A percentile compares a stretch with the other conserved stretches of the same genome.
phyloP scores from a whole-genome alignment of 805 yeast genomes.

The Sugiyamaella valdiviana region DNA sequence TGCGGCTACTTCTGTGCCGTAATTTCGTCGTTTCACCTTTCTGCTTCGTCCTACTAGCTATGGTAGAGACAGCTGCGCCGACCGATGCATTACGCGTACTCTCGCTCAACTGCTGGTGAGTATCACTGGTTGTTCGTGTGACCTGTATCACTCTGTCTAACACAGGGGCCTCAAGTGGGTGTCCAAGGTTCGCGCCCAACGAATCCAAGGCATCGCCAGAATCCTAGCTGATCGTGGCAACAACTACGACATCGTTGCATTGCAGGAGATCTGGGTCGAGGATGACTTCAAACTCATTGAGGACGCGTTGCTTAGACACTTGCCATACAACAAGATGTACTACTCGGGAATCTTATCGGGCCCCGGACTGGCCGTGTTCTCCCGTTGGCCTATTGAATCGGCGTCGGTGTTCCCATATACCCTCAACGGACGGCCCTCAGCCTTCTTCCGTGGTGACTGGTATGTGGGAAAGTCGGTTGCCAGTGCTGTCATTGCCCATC shows the following conservation, averaged over 20 bases:
- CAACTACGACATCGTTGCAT: constrained; percentile 74
- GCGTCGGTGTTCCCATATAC: constrained; percentile 82
- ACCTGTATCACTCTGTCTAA: constrained; percentile 3
- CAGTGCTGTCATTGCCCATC: constrained; percentile 57
- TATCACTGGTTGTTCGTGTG: constrained; percentile 6
- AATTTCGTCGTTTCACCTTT: too few species aligned
- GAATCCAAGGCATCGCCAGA: constrained; percentile 71
- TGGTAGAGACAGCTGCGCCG: neutral
- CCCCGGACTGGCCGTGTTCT: constrained; percentile 83
- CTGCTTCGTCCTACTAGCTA: too few species aligned
- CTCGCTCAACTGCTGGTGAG: constrained; percentile 32
- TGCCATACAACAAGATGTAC: constrained; percentile 64
- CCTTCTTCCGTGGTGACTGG: constrained; percentile 95
- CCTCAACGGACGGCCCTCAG: constrained; percentile 89
- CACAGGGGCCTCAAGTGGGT: constrained; percentile 81
- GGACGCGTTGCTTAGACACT: constrained; percentile 38
- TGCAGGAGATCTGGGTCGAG: constrained; percentile 92
- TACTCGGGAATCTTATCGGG: constrained; percentile 84
- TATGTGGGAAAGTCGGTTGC: constrained; percentile 89
- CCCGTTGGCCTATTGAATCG: constrained; percentile 74
- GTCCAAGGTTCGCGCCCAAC: constrained; percentile 57
- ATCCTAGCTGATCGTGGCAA: constrained; percentile 42
- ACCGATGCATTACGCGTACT: constrained; percentile 19
- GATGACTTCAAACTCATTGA: constrained; percentile 72
- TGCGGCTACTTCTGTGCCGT: too few species aligned